Conservation (phyloP, 2,329 filamentous ascomycete genomes). For the Cadophora luteo-olivacea region DNA sequence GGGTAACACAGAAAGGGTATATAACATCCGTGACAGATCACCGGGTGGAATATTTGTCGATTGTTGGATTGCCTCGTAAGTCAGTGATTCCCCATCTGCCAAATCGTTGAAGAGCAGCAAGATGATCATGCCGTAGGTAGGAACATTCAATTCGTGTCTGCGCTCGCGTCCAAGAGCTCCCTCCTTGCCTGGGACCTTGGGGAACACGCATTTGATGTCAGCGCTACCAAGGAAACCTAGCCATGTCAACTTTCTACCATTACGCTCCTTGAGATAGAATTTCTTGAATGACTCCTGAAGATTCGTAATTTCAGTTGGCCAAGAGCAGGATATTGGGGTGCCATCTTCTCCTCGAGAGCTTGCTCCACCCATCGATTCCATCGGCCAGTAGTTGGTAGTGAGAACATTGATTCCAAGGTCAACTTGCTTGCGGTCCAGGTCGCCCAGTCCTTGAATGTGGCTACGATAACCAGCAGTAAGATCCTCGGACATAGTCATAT, state of each 20-base stretch:
- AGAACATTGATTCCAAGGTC: conserved; percentile 87
- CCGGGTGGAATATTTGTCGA: conserved; percentile 77
- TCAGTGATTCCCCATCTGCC: conserved; percentile 55
- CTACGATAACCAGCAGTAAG: conserved; percentile 78
- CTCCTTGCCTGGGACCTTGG: conserved; percentile 73
- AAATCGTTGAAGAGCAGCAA: conserved; percentile 89
- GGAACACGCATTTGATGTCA: conserved; percentile 83
- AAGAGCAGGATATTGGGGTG: conserved; percentile 64
- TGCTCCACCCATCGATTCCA: conserved; percentile 78
- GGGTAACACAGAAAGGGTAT: conserved; percentile 80
- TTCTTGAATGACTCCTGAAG: conserved; percentile 86
- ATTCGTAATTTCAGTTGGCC: conserved; percentile 74
- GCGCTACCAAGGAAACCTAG: conserved; percentile 74
- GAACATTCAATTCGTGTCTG: conserved; percentile 88
- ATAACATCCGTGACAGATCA: conserved; percentile 79
- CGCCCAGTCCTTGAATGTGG: conserved; percentile 61
- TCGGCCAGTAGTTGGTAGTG: conserved; percentile 94
- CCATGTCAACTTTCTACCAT: conserved; percentile 89
- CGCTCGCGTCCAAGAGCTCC: conserved; percentile 68
- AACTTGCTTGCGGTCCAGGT: conserved; percentile 65
- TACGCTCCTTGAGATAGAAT: conserved; percentile 88
- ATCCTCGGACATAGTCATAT: conserved; percentile 88
- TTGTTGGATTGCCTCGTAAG: conserved; percentile 81
- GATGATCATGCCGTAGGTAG: conserved; percentile 91
- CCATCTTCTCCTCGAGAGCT: conserved; percentile 57